A percentile compares a stretch with the other conserved stretches of the same genome.
These are phyloP conservation scores for Lippia alba DNA, from an alignment of 305 asterid species.

Conservation along the genomic window DNA sequence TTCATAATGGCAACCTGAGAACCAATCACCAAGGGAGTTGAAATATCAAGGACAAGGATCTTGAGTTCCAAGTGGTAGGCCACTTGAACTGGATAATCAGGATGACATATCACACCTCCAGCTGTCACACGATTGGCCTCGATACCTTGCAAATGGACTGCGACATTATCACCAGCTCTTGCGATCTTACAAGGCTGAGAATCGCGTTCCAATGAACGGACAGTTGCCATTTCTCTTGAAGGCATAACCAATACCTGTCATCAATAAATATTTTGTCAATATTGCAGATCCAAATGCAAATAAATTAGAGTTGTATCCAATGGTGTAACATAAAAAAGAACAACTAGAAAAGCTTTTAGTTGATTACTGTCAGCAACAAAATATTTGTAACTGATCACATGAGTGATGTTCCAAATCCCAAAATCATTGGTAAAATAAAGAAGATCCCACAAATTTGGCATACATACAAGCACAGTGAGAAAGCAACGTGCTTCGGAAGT, in stretches of 20 bases:
- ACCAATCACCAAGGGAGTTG: conserved; percentile 77
- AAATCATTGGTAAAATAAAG: background rate
- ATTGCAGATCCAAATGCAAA: conserved; percentile 10
- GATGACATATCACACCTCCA: conserved; percentile 93
- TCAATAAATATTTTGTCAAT: conserved; percentile 13
- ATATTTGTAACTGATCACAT: background rate
- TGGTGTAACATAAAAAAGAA: background rate
- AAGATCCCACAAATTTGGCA: background rate
- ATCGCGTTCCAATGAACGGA: conserved; percentile 75
- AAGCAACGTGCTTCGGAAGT: background rate
- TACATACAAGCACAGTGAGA: conserved; percentile 2
- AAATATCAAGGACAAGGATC: conserved; percentile 70
- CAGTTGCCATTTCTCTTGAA: conserved; percentile 66
- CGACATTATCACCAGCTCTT: conserved; percentile 92
- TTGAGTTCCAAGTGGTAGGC: conserved; percentile 82
- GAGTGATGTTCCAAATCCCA: background rate
- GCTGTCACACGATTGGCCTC: conserved; percentile 67
- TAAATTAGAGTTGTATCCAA: background rate
- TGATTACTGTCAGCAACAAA: background rate
- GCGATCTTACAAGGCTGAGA: conserved; percentile 68
- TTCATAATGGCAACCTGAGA: conserved; percentile 65
- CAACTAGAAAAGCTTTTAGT: background rate
- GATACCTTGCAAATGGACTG: conserved; percentile 77
- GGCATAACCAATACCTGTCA: conserved; percentile 89
- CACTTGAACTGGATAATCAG: conserved; percentile 80